Conservation (phyloP, 441 rosid genomes). For the Gossypium aridum region DNA sequence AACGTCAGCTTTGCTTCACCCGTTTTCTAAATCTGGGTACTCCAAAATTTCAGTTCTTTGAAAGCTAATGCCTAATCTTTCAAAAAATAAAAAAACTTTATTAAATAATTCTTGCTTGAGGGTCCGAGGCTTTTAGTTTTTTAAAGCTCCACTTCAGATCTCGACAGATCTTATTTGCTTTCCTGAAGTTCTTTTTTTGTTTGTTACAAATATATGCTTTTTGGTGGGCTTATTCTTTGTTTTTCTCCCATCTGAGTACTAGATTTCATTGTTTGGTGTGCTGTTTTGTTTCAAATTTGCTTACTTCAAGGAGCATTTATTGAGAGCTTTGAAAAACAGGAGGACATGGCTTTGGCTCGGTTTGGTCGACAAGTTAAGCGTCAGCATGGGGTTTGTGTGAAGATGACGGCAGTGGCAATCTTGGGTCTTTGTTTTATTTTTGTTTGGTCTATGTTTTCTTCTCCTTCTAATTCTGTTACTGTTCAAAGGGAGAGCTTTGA, state of each 20-base stretch:
- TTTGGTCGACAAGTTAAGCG: conserved; percentile 74
- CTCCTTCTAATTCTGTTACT: conserved; percentile 59
- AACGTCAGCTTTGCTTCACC: neutral
- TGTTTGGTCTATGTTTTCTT: conserved; percentile 71
- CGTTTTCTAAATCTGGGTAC: conserved; percentile 1
- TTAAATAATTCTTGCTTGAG: neutral
- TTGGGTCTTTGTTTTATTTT: conserved; percentile 81
- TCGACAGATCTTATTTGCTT: neutral
- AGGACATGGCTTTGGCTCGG: conserved; percentile 54
- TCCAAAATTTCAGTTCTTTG: conserved; percentile 13
- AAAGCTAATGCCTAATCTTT: neutral
- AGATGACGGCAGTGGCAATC: conserved; percentile 62
- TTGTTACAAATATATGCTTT: neutral
- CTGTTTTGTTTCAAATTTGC: conserved; percentile 5
- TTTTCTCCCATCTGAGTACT: neutral
- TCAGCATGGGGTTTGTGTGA: conserved; percentile 66
- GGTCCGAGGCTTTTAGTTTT: neutral
- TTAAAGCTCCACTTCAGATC: neutral
- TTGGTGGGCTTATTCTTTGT: conserved; percentile 9
- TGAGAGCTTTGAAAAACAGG: conserved; percentile 19
- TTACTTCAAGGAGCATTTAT: neutral
- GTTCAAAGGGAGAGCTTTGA: conserved; percentile 81
- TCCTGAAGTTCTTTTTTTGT: neutral
- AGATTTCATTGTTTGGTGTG: conserved; percentile 4
- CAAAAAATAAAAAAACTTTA: too few relatives aligned